Evolutionary conservation across 805 yeast genomes (phyloP), one percentile per base, ranked within the genome.

Genomic region (Nakazawaea sp.): DNA sequence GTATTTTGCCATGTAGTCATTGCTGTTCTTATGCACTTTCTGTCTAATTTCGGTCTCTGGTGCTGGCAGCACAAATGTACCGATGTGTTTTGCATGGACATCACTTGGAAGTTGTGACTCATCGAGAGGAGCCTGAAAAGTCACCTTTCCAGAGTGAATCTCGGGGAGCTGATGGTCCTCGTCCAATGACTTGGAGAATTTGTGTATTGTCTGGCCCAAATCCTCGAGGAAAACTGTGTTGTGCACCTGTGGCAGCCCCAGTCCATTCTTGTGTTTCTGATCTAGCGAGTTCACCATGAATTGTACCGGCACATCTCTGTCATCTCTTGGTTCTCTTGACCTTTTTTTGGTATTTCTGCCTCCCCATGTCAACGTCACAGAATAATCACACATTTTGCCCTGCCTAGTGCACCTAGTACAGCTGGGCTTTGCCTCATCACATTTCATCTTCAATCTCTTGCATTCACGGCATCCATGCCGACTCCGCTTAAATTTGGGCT

Each of bases 281-380:
- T 18, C 16, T 23, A 33, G 3, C 43, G 20, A 5, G 25, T 9
- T 18, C 42, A 48, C 15, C 45, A 45, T 8, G 45, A 35, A 3
- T 38, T 30, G 31, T 19, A 9, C 20, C n/a, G 36, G 42, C n/a
- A 18, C 41, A 28, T 28, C 30, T 6, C 9, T 7, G 10, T 13
- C 18, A 15, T 18, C 15, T 9, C 9, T 24, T 10, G 31, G 18
- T 6, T 6, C 20, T 28, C 17, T 28, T 19, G 18, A 11, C 24
- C 6, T 30, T 32, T 62, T 61, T 45, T 73, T 72, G 51, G 64
- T 72, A 0, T 85, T 85, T 33, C 88, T 56, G 0, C 89, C 89
- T 15, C 86, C 88, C 90, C 90, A 83, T 0, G 75, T 70, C 23
- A 82, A 59, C 43, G 68, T 72, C 8, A 82, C 47, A 4, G 78